These are phyloP conservation scores for Daldinia sp. DNA, from an alignment of 2,329 filamentous ascomycete species.

Conservation along the genomic window DNA sequence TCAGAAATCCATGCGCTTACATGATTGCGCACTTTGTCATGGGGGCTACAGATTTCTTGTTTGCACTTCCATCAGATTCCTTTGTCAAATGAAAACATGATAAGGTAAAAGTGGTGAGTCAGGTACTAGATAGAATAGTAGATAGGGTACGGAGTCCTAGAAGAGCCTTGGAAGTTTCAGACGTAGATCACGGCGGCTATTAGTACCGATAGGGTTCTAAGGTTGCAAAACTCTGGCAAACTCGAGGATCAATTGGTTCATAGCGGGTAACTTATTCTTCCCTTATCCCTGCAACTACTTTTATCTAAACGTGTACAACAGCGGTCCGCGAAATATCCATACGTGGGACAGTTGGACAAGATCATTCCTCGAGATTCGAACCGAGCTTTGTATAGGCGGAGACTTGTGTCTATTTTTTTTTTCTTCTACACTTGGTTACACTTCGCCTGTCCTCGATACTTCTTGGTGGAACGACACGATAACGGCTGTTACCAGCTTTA, in stretches of 20 bases:
- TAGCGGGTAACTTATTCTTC: neutral
- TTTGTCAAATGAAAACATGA: conserved; percentile 1
- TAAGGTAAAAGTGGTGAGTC: neutral
- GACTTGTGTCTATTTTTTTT: conserved; percentile 9
- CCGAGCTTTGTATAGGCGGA: conserved; percentile 19
- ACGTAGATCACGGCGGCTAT: conserved; percentile 26
- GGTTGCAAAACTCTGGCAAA: neutral
- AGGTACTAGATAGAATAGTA: neutral
- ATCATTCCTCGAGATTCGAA: conserved; percentile 23
- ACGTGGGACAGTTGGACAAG: conserved; percentile 15
- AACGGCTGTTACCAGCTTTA: neutral
- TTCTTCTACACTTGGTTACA: conserved; percentile 9
- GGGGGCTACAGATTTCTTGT: neutral
- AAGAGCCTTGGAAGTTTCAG: neutral
- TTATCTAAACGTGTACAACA: conserved; percentile 8
- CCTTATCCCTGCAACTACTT: neutral
- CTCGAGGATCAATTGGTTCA: neutral
- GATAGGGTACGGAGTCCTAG: neutral
- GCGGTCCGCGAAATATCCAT: conserved; percentile 15
- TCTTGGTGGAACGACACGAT: conserved; percentile 11
- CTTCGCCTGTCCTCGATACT: neutral
- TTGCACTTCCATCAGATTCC: neutral
- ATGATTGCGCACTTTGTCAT: neutral
- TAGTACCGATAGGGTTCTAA: conserved; percentile 22
- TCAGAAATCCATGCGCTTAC: neutral